These are phyloP conservation scores for Fusarium poae DNA, from an alignment of 2,329 filamentous ascomycete genomes.

Conservation along the genomic window DNA sequence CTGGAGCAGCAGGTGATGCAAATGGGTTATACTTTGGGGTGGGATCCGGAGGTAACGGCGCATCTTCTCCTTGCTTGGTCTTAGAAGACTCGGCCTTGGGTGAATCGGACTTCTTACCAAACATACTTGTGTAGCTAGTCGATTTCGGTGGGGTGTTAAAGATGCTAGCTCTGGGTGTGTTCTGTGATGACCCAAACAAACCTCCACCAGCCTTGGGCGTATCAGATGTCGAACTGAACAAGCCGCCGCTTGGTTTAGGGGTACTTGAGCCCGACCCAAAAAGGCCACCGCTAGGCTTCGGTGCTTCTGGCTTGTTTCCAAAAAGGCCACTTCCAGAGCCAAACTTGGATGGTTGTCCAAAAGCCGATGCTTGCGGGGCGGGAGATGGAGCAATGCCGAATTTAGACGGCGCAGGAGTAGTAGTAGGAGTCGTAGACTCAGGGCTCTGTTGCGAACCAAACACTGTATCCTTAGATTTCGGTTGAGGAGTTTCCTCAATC, in stretches of 20 bases:
- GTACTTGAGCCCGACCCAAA: constrained; percentile 45
- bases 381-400: constrained; percentile 58
- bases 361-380: constrained; percentile 51
- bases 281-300: constrained; percentile 45
- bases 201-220: constrained; percentile 48
- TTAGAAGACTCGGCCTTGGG: constrained; percentile 50
- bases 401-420: constrained; percentile 64
- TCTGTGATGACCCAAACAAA: constrained; percentile 43
- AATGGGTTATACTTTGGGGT: constrained; percentile 57
- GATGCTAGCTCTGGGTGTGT: constrained; percentile 40
- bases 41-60: constrained; percentile 67
- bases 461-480: constrained; percentile 53
- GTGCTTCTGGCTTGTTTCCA: constrained; percentile 45
- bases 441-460: constrained; percentile 47
- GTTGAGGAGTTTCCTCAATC: constrained; percentile 54
- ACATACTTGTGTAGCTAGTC: constrained; percentile 42
- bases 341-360: constrained; percentile 53
- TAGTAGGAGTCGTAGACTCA: constrained; percentile 63
- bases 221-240: constrained; percentile 47
- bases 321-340: constrained; percentile 49
- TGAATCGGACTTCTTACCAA: constrained; percentile 41
- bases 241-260: constrained; percentile 32
- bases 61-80: constrained; percentile 54
- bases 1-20: constrained; percentile 50
- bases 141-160: constrained; percentile 45